Conservation (phyloP, 139 green algal species). For the Auxenochlorella pyrenoidosa region DNA sequence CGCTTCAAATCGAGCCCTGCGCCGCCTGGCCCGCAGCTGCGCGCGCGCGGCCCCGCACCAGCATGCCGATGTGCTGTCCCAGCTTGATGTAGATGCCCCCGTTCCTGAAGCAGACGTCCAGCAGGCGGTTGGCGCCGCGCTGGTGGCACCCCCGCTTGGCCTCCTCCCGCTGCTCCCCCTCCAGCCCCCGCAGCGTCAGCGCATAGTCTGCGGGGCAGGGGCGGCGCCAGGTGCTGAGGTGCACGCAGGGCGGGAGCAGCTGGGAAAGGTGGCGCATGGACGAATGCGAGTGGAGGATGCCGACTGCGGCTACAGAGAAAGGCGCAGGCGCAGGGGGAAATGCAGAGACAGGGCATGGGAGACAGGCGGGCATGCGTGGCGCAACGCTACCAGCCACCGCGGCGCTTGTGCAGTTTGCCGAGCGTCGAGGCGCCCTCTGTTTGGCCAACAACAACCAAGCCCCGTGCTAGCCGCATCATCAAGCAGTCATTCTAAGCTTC, state of each 20-base stretch:
- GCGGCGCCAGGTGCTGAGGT: neutral
- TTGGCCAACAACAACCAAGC: no score
- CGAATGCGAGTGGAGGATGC: neutral
- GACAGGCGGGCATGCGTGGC: no score
- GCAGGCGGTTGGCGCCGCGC: conserved; percentile 63
- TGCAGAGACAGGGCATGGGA: no score
- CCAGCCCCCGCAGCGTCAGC: conserved; percentile 48
- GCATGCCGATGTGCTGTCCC: conserved; percentile 89
- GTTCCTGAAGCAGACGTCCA: conserved; percentile 86
- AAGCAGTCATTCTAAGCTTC: neutral
- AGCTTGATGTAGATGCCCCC: conserved; percentile 90
- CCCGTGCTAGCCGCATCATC: no score
- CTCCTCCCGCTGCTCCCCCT: conserved; percentile 41
- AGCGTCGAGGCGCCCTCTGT: no score
- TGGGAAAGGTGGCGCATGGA: neutral
- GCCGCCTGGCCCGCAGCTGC: no score
- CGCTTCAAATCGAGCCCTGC: no score
- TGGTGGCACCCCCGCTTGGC: conserved; percentile 62
- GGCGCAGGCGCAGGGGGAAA: no score
- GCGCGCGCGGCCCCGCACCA: conserved; percentile 58
- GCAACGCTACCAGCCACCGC: no score
- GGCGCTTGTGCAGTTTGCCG: no score
- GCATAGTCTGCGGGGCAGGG: conserved; percentile 67
- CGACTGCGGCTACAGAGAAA: no score
- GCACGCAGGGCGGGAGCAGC: neutral